These are phyloP conservation scores for Rugonectria rugulosa DNA, from an alignment of 2,329 filamentous ascomycete genomes.

Conservation along the genomic window DNA sequence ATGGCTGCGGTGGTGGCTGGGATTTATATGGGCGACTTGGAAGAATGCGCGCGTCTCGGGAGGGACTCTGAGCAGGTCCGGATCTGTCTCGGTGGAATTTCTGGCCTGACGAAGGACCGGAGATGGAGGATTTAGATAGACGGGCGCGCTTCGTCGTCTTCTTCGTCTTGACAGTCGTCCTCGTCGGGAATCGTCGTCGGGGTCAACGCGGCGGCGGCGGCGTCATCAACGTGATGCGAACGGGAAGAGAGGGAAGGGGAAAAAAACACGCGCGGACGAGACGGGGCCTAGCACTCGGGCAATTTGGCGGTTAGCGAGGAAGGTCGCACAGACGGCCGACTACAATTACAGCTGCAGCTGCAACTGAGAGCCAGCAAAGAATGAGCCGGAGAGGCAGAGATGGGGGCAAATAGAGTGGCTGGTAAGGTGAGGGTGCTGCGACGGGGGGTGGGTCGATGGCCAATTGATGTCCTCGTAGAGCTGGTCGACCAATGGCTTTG, in stretches of 20 bases:
- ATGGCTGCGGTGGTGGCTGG: constrained; percentile 51
- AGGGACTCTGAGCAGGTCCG: constrained; percentile 10
- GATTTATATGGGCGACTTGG: constrained; percentile 9
- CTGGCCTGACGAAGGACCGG: background rate
- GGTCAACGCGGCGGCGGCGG: constrained; percentile 35
- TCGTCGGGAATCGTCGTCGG: constrained; percentile 36
- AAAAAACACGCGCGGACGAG: constrained; percentile 30
- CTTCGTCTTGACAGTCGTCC: constrained; percentile 30
- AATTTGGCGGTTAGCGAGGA: constrained; percentile 28
- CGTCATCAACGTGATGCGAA: constrained; percentile 33
- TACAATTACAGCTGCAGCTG: constrained; percentile 16
- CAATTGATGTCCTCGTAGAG: constrained; percentile 41
- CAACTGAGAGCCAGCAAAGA: background rate
- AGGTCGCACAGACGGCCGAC: constrained; percentile 14
- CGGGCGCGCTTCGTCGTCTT: constrained; percentile 27
- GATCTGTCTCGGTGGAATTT: constrained; percentile 17
- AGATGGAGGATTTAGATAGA: background rate
- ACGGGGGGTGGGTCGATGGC: constrained; percentile 28
- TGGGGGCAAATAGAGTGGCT: constrained; percentile 13
- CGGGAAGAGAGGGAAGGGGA: constrained; percentile 18
- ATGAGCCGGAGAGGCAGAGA: background rate
- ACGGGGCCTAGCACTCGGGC: constrained; percentile 17
- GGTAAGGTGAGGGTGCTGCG: constrained; percentile 24
- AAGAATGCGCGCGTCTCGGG: constrained; percentile 23
- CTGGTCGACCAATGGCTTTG: constrained; percentile 47